Evolutionary conservation across 352 stramenopile genomes (phyloP).

Genomic region (Phytopythium boreale): DNA sequence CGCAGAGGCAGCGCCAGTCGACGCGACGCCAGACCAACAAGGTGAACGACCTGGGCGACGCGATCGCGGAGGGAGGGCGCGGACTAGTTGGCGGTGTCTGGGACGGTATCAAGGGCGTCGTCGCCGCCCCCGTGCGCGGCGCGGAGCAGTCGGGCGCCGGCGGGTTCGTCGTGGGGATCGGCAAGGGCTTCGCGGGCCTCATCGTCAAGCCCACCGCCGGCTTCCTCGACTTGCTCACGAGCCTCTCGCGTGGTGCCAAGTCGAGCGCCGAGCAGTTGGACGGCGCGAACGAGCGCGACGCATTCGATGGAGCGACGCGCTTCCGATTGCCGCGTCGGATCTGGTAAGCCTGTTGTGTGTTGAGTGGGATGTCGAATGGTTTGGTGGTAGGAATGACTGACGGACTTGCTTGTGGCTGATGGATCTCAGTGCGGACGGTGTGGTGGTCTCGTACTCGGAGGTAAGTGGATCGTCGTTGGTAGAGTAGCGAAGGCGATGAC

Average conservation of each 20-base stretch:
- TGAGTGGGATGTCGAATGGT: neutral
- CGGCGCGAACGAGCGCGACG: conserved; percentile 38
- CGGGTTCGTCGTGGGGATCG: conserved; percentile 82
- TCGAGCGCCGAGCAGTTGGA: conserved; percentile 80
- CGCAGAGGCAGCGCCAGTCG: conserved; percentile 74
- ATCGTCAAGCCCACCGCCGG: conserved; percentile 83
- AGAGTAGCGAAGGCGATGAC: neutral
- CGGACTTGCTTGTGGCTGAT: conserved; percentile 8
- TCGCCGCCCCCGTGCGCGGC: conserved; percentile 71
- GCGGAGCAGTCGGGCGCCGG: conserved; percentile 72
- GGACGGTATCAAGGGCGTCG: conserved; percentile 81
- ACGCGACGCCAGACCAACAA: conserved; percentile 64
- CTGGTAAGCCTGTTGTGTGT: conserved; percentile 40
- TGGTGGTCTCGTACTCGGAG: conserved; percentile 82
- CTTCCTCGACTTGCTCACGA: conserved; percentile 81
- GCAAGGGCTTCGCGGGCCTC: conserved; percentile 77
- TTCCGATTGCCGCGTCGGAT: conserved; percentile 71
- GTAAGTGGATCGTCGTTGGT: conserved; percentile 5
- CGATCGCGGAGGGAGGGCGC: conserved; percentile 80
- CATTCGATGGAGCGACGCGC: conserved; percentile 47
- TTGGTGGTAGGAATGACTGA: neutral
- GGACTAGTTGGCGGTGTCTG: conserved; percentile 75
- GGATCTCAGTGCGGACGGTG: conserved; percentile 54
- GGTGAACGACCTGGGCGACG: conserved; percentile 76
- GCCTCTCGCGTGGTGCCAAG: conserved; percentile 75